These are phyloP conservation scores for Boletus mariae DNA, from an alignment of 1,284 basidiomycete genomes.

Conservation along the genomic window DNA sequence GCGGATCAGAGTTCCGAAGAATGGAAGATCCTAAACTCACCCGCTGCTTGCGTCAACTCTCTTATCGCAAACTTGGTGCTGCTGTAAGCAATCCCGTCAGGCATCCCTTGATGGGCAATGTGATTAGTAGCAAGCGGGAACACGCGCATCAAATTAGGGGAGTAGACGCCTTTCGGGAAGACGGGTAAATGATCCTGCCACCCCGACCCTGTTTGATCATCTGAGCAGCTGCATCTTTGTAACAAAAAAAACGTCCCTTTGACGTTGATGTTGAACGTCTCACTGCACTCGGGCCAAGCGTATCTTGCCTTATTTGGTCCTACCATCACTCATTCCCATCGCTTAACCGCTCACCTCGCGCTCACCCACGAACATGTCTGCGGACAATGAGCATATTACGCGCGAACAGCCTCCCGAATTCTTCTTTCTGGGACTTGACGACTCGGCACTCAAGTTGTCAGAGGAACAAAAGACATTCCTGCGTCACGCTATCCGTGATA, in stretches of 20 bases:
- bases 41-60: neutral
- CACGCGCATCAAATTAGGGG: neutral
- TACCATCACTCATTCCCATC: no score
- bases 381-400: neutral
- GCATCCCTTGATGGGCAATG: neutral
- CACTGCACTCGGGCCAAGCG: neutral
- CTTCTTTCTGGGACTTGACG: slow-evolving; percentile 3
- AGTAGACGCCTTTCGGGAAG: neutral
- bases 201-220: neutral
- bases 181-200: neutral
- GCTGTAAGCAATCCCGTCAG: neutral
- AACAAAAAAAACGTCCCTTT: neutral
- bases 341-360: neutral
- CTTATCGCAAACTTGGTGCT: neutral
- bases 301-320: no score
- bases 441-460: neutral
- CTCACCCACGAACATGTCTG: neutral
- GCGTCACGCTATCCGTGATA: neutral
- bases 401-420: neutral
- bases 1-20: neutral
- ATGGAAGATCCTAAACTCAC: neutral
- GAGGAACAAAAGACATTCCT: neutral
- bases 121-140: neutral
- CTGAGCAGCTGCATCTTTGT: neutral
- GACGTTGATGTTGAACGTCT: neutral